Conservation (phyloP, 306 rosid genomes). For the Cajanus cajan region DNA sequence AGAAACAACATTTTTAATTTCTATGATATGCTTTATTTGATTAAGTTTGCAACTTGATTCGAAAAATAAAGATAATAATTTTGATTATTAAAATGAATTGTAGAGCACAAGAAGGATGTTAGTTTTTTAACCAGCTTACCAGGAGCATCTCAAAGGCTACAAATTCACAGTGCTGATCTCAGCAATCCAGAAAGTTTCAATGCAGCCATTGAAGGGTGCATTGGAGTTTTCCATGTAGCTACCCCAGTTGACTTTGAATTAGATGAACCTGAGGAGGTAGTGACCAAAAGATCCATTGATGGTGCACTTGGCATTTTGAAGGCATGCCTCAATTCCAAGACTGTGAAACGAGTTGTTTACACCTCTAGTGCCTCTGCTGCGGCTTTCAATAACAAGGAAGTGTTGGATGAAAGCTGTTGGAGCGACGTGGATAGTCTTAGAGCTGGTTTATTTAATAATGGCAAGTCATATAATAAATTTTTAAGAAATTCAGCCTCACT, state of each 20-base stretch:
- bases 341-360: slow-evolving; percentile 59
- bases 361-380: too few relatives aligned
- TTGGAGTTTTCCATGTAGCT: slow-evolving; percentile 63
- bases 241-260: slow-evolving; percentile 24
- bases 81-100: background rate
- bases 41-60: too few relatives aligned
- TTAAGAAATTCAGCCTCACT: too few relatives aligned
- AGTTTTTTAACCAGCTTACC: slow-evolving; percentile 52
- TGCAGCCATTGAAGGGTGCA: slow-evolving; percentile 53
- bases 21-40: too few relatives aligned
- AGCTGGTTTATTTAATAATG: too few relatives aligned
- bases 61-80: background rate
- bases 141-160: slow-evolving; percentile 52
- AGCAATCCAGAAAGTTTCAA: slow-evolving; percentile 48
- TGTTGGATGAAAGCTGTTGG: too few relatives aligned
- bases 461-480: too few relatives aligned
- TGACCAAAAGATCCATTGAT: slow-evolving; percentile 46
- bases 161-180: slow-evolving; percentile 50
- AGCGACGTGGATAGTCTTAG: too few relatives aligned
- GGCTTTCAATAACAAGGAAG: too few relatives aligned
- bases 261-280: slow-evolving; percentile 44
- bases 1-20: too few relatives aligned
- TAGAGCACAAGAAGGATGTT: slow-evolving; percentile 40
- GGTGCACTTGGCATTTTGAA: slow-evolving; percentile 58
- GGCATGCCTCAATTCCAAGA: slow-evolving; percentile 42